These are phyloP conservation scores for Cyclostephanos tholiformis DNA, from an alignment of 108 stramenopile species.

Conservation along the genomic window DNA sequence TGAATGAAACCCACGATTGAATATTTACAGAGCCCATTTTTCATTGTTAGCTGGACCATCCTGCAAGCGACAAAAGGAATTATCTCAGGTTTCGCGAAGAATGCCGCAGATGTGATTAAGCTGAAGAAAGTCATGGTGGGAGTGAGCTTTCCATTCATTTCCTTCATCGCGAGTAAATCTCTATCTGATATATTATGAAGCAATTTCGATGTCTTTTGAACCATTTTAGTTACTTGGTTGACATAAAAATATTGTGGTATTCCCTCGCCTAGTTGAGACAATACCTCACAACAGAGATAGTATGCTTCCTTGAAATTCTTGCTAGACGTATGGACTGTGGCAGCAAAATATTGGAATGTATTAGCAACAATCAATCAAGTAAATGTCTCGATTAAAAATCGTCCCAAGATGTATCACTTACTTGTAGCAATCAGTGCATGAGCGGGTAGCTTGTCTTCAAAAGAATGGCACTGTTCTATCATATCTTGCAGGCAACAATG, in stretches of 20 bases:
- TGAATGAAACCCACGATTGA: conserved; percentile 14
- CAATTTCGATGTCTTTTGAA: conserved; percentile 7
- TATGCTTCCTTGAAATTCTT: conserved; percentile 1
- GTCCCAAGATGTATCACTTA: neutral
- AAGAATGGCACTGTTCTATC: conserved; percentile 7
- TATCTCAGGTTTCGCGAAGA: conserved; percentile 15
- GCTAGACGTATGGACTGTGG: no score
- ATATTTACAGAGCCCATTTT: conserved; percentile 34
- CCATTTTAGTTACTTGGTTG: neutral
- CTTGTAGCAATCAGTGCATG: conserved; percentile 9
- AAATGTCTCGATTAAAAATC: neutral
- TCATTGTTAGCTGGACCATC: conserved; percentile 33
- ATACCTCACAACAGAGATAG: conserved; percentile 14
- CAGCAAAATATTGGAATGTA: neutral
- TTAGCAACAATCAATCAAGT: neutral
- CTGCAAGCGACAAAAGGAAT: conserved; percentile 19
- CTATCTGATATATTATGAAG: neutral
- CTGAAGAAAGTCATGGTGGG: conserved; percentile 28
- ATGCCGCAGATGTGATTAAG: neutral
- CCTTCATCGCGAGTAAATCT: conserved; percentile 27
- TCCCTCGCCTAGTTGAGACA: conserved; percentile 32
- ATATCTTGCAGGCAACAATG: conserved; percentile 4
- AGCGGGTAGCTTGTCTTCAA: conserved; percentile 35
- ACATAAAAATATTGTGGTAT: conserved; percentile 16
- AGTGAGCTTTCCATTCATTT: conserved; percentile 1